Evolutionary conservation across 2,329 filamentous ascomycete species (phyloP), one percentile per base, ranked within the genome.

Genomic region (Microdochium bolleyi): DNA sequence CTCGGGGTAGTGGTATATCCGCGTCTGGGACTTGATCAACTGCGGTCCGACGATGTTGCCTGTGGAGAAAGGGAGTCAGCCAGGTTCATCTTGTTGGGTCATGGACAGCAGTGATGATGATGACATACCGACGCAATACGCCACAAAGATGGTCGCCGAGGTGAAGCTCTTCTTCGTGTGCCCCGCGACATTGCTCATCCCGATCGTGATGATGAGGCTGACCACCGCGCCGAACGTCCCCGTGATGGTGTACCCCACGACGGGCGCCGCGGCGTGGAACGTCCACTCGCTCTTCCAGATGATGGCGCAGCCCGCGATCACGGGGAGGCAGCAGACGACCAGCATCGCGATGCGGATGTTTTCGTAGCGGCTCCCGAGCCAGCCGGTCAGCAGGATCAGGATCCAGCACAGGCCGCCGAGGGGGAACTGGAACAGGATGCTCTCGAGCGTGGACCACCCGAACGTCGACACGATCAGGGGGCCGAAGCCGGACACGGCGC

Each of bases 81-180:
- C n/a, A n/a, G n/a, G n/a, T n/a, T n/a, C 37, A 19, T 19, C 19
- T 19, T 51, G 51, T 52, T n/a, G 50, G 24, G 24, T 58, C 24
- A 30, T 1, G 9, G 16, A 21, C 13, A 19, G n/a, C 22, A 3
- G 38, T 13, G 5, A n/a, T n/a, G 8, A 38, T 1, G 38, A 11
- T 8, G 21, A 51, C 53, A 48, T 21, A 64, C 64, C 77, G 2
- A 90, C 82, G 52, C 85, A 88, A 62, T 90, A 90, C 0, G 84
- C 85, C 0, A 88, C 84, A 56, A 90, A 91, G 1, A 88, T 85
- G 0, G 83, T 83, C 0, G 84, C 83, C 0, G 87, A 84, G 76
- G 87, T 89, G 60, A 87, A 84, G 57, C 83, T 87, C 73, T 90
- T 90, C 71, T 91, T 91, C 0, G 87, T 90, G 24, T 87, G 79